Percentiles rank a stretch among this genome's conserved stretches.
Conservation (phyloP, 176 grass and related monocot species). For the Canna indica region DNA sequence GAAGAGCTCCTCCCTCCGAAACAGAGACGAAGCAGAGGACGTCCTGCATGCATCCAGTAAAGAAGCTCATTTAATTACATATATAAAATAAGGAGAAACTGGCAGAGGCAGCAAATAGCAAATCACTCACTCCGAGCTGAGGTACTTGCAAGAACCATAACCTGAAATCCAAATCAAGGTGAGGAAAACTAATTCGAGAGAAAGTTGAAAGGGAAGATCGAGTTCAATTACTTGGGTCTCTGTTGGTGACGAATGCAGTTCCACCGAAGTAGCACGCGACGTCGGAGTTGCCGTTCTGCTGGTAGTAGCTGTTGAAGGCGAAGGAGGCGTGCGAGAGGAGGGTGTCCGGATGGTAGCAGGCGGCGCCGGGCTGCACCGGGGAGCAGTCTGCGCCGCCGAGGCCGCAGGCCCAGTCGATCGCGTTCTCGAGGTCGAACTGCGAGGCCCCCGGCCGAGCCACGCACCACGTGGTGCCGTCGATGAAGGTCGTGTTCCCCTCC, state of each 20-base stretch:
- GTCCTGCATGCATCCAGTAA: conserved; percentile 2
- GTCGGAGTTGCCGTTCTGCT: conserved; percentile 93
- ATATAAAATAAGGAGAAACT: not conserved
- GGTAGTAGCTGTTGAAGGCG: conserved; percentile 97
- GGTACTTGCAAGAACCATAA: conserved; percentile 70
- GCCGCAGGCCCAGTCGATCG: conserved; percentile 89
- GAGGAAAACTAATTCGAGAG: not conserved
- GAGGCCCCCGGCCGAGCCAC: conserved; percentile 59
- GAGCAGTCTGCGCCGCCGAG: conserved; percentile 68
- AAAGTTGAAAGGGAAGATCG: not conserved
- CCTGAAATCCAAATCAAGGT: conserved; percentile 28
- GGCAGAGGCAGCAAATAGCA: too few relatives aligned
- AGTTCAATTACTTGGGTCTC: conserved; percentile 66
- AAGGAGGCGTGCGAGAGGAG: conserved; percentile 79
- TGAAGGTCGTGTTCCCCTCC: conserved; percentile 87
- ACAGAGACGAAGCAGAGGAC: not conserved
- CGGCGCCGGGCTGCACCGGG: conserved; percentile 41
- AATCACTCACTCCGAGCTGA: conserved; percentile 65
- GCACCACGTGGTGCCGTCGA: conserved; percentile 76
- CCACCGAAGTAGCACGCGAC: conserved; percentile 93
- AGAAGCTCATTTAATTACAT: not conserved
- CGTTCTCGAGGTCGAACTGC: conserved; percentile 76
- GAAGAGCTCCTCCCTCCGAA: not conserved
- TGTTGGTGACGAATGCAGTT: conserved; percentile 49
- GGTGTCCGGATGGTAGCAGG: conserved; percentile 68